Evolutionary conservation across 1,284 basidiomycete genomes (phyloP).

Genomic region (Blastosporella zonata): DNA sequence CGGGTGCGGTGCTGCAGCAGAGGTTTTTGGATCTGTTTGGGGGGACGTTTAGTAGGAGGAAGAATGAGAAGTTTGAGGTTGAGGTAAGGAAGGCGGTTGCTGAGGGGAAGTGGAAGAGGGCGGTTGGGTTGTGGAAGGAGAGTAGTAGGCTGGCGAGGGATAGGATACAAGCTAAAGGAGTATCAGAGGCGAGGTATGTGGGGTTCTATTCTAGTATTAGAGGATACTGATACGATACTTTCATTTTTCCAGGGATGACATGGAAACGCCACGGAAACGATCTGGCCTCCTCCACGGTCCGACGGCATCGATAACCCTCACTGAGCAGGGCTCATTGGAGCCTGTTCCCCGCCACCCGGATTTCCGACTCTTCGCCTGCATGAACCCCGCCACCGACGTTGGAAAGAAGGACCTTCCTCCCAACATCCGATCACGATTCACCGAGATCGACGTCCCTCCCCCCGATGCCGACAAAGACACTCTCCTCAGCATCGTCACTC

Average conservation of each 20-base stretch:
- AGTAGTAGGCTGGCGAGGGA: constrained; percentile 68
- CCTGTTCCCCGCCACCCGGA: constrained; percentile 90
- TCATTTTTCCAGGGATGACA: constrained; percentile 22
- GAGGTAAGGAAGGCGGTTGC: constrained; percentile 82
- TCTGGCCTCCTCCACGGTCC: constrained; percentile 85
- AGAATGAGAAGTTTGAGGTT: constrained; percentile 87
- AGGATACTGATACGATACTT: not conserved
- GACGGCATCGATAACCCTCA: constrained; percentile 86
- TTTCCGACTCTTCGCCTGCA: constrained; percentile 97
- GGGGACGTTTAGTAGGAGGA: constrained; percentile 85
- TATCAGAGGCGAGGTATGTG: constrained; percentile 42
- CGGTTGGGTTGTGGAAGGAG: constrained; percentile 84
- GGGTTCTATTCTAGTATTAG: too few species aligned
- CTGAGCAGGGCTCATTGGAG: constrained; percentile 91
- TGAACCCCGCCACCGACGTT: constrained; percentile 99
- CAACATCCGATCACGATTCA: constrained; percentile 89
- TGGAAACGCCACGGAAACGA: constrained; percentile 64
- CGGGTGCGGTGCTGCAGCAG: constrained; percentile 74
- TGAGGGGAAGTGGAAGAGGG: constrained; percentile 85
- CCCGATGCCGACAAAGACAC: constrained; percentile 94
- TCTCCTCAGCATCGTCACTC: constrained; percentile 81
- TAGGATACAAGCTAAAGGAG: constrained; percentile 47
- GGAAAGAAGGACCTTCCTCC: constrained; percentile 97
- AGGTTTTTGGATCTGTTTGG: constrained; percentile 85
- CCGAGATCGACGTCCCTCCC: constrained; percentile 92